Base-by-base conservation (phyloP, 345 rosid species). In the Capsella bursapastoris region DNA sequence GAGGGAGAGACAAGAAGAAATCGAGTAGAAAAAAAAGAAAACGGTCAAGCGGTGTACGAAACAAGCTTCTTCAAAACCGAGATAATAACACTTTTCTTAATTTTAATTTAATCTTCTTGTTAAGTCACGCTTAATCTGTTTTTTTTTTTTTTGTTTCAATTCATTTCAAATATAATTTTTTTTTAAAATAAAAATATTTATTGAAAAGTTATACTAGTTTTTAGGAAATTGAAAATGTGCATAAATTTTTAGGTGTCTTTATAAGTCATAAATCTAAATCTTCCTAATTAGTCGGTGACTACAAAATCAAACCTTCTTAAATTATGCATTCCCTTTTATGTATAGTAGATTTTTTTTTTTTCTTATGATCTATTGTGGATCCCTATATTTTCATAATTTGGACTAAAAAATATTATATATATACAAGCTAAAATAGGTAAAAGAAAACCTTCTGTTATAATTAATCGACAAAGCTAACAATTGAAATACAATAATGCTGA, bases 41-140 rank as follows among this genome's bases (percentile, higher is more conserved):
- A 73, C 85, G 81, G 85, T 73, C 76, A 73, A 38, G 53, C 73
- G 47, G 69, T 69, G 83, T 82, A 70, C 72, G 68, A 18, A 3
- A 65, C 79, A 69, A 73, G 81, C 79, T 77, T 64, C 76, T 57
- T 14, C 0, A 44, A 68, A 52, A 25, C 41, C 15, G 14, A 51
- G 14, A 32, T 1, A 22, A 18, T 18, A 13, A 34, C 11, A 6
- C 2, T 29, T 44, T 28, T 48, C 4, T 55, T 7, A n/a, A 2
- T 41, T 51, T n/a, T 48, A 38, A 2, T 15, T 28, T 29, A 5
- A 45, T 0, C 32, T 41, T 57, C 43, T 29, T 48, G 66, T 66
- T 66, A 57, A 44, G 50, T 35, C 57, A 64, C 31, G 47, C 53
- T 52, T 65, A 47, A 57, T 64, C 41, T 32, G 11, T 52, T 62